Base-by-base conservation (phyloP, 768 basidiomycete species). In the Pleurotus tuoliensis region DNA sequence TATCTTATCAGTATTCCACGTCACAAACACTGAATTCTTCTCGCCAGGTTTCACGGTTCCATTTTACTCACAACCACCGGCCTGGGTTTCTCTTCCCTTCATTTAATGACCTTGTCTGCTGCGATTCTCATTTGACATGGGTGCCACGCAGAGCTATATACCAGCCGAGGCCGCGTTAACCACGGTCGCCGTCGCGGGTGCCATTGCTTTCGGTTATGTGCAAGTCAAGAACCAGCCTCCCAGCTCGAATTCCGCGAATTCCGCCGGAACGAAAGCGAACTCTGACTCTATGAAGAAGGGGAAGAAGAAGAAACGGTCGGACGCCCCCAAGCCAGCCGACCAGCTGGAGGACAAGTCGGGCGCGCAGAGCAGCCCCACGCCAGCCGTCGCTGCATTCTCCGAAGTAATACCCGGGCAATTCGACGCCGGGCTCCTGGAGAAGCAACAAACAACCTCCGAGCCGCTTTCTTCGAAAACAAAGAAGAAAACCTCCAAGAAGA, bases 321-420 rank as follows among this genome's bases (percentile, higher is more conserved):
- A 56, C 15, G 54, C 47, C 25, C 25, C 54, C 20, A 53, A 22
- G 25, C 54, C 55, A 27, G 56, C 58, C 43, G 61, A 52, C 52
- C 62, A 55, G 15, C 56, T n/a, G 41, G 41, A 43, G 20, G 56
- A 55, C 51, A 61, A 48, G 61, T 49, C 58, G 57, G 40, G 56
- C 56, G 63, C 56, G 45, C 54, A 56, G 58, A 18, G 22, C 38
- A 6, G 9, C 46, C 22, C 39, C 41, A 18, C 15, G 43, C 49
- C 51, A 37, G 38, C 44, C 55, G 67, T 66, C 22, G 71, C 71
- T 16, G 53, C 72, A 15, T 72, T 72, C 60, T 70, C 77, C 12
- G 58, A 69, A 4, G 70, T 70, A 50, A 67, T 82, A 18, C 81
- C 82, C 4, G 81, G 82, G 4, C 70, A 69, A 41, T 79, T 82